Base-by-base conservation (phyloP, 768 basidiomycete genomes). In the Russula compacta region DNA sequence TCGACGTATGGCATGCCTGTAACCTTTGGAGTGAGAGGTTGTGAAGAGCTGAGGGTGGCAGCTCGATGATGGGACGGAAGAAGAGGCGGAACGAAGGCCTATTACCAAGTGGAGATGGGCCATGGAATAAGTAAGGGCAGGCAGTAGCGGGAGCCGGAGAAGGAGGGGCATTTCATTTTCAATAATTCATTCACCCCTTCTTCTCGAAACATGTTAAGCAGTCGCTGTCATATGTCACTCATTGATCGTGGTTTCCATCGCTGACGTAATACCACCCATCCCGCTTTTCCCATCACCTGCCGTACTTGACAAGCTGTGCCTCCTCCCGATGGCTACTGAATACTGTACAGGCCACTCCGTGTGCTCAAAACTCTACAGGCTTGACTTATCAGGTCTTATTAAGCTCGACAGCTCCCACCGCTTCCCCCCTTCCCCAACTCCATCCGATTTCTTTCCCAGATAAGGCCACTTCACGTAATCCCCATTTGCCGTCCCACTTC, bases 1-100 rank as follows among this genome's bases (percentile, higher is more conserved):
- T 67, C 67, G 46, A 67, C 62, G 58, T 67, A 67, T 44, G 67
- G 67, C 66, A 67, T 67, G 12, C 44, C 46, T 17, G 49, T 24
- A 29, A 33, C 59, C 51, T 36, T 36, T 6, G 44, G 10, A 6
- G 17, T 9, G 21, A 33, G 47, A 36, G n/a, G 2, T 24, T n/a
- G 54, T 14, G 24, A 6, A 46, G 15, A 32, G 35, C 38, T 33
- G 36, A n/a, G 49, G 38, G 2, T 29, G 36, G 52, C 56, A 48
- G 52, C 33, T 53, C 38, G 1, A n/a, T 53, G 51, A 35, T 24
- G 51, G 61, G 52, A 29, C 7, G 53, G 36, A 35, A 19, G 42
- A 42, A 58, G 46, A 17, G 21, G 33, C 38, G 44, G 21, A 21
- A 53, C 6, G 12, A 21, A 35, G 43, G 17, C 19, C 2, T 32